A percentile compares a stretch with the other conserved stretches of the same genome.
These are phyloP conservation scores for Fusarium lyarnte DNA, from an alignment of 2,329 filamentous ascomycete genomes.

Conservation along the genomic window DNA sequence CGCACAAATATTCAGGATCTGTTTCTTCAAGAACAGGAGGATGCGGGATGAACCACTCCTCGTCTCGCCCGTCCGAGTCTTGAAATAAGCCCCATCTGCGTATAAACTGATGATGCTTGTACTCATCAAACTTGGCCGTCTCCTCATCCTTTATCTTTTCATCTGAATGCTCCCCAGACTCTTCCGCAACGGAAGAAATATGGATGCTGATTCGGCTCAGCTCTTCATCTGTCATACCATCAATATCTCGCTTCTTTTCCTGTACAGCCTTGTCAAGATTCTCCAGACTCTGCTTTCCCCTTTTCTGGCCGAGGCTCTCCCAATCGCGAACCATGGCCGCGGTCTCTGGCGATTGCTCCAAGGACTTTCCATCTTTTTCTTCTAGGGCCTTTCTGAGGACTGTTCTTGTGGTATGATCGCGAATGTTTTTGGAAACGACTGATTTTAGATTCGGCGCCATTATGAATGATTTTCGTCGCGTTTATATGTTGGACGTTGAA, in stretches of 20 bases:
- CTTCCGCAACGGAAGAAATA: not conserved
- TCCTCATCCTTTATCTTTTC: not conserved
- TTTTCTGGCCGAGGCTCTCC: not conserved
- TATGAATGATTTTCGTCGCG: accelerated
- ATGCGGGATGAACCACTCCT: slow-evolving; percentile 17
- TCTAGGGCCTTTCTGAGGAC: not conserved
- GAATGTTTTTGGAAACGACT: slow-evolving; percentile 1
- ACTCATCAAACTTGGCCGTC: not conserved
- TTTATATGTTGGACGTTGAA: accelerated
- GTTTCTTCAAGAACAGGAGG: not conserved
- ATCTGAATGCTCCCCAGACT: not conserved
- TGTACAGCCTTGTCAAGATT: not conserved
- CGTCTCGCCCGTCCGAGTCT: slow-evolving; percentile 7
- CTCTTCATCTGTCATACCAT: slow-evolving; percentile 8
- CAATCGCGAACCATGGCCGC: slow-evolving; percentile 11
- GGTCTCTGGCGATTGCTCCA: not conserved
- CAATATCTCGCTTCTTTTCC: not conserved
- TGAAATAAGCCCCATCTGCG: slow-evolving; percentile 12
- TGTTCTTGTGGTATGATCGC: slow-evolving; percentile 1
- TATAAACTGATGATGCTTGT: slow-evolving; percentile 21
- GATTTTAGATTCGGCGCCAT: slow-evolving; percentile 11
- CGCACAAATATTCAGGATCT: slow-evolving; percentile 8
- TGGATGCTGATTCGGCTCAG: slow-evolving; percentile 2
- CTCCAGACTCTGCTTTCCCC: not conserved
- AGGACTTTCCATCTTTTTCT: not conserved